Evolutionary conservation across 176 grass and related monocot genomes (phyloP), one percentile per base, ranked within the genome.

Genomic region (Zoysia pacifica): DNA sequence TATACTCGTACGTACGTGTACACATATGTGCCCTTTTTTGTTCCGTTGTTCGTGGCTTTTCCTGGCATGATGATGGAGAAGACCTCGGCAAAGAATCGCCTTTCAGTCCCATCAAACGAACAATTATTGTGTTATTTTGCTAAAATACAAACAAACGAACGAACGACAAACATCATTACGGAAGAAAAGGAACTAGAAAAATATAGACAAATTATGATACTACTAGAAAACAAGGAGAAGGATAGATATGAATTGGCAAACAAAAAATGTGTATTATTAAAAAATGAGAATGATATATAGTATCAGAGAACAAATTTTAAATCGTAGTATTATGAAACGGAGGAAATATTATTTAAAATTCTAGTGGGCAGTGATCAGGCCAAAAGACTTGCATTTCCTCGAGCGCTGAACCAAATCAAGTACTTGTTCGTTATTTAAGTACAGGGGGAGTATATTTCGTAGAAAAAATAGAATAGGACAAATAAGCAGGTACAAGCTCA

Each of bases 61-160:
- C 50, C 49, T 72, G 13, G 35, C 87, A 77, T 77, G 66, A 85
- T 85, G 87, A 15, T 72, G 65, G 65, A 66, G 56, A 67, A 85
- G 87, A 89, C 87, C 58, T 89, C 48, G 43, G 82, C 82, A 72
- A 72, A 67, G 87, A 85, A 85, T 81, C 87, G 14, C 82, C 70
- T 89, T 89, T 65, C 49, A 89, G 78, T 72, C 82, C 72, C 87
- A 85, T 85, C 85, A 70, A 65, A 51, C 5, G 3, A 65, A 13
- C 49, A 28, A 28, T 81, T 76, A 72, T 89, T 85, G 48, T 59
- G 87, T 85, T 83, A 75, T 70, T 28, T 28, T 44, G 82, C 42
- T 28, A 28, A 28, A 28, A 28, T 28, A 28, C 28, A 28, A 28
- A 74, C 1, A 19, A 28, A 20, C 28, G 28, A 62, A 62, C 28